phyloP scores from a whole-genome alignment of 495 filamentous ascomycete species.

The Xanthoparmelia taractica region DNA sequence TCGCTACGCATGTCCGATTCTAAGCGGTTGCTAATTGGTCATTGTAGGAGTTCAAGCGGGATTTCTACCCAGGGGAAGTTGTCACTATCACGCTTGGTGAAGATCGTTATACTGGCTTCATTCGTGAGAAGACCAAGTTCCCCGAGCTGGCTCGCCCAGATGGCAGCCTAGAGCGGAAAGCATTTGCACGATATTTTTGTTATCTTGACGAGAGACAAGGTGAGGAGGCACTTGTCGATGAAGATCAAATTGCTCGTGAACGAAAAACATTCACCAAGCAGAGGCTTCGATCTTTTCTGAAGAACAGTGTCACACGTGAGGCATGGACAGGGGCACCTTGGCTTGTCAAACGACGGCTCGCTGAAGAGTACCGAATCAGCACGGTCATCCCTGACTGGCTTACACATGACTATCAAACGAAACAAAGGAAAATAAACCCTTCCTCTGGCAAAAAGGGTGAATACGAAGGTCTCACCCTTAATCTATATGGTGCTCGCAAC shows the following conservation, averaged over 20 bases:
- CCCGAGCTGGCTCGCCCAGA: constrained; percentile 53
- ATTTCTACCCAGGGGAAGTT: constrained; percentile 88
- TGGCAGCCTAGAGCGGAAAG: constrained; percentile 52
- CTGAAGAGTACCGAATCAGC: constrained; percentile 74
- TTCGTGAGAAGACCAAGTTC: constrained; percentile 82
- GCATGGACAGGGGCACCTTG: constrained; percentile 92
- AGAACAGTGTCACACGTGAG: constrained; percentile 85
- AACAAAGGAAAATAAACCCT: constrained; percentile 62
- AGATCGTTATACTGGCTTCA: constrained; percentile 65
- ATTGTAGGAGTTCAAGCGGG: constrained; percentile 73
- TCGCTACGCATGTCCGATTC: background rate
- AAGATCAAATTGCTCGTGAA: constrained; percentile 76
- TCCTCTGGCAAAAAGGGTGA: constrained; percentile 58
- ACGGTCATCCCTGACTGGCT: constrained; percentile 77
- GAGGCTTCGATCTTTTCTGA: constrained; percentile 86
- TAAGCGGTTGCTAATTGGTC: background rate
- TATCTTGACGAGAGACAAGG: constrained; percentile 59
- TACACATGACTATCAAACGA: constrained; percentile 67
- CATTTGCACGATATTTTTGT: constrained; percentile 76
- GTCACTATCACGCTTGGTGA: constrained; percentile 66
- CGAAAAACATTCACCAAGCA: constrained; percentile 93
- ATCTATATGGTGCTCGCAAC: constrained; percentile 47
- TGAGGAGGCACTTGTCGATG: constrained; percentile 71
- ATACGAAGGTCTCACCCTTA: constrained; percentile 45
- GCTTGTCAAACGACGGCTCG: constrained; percentile 83